Base-by-base conservation (phyloP, 805 yeast genomes). In the Debaryomyces maramus region DNA sequence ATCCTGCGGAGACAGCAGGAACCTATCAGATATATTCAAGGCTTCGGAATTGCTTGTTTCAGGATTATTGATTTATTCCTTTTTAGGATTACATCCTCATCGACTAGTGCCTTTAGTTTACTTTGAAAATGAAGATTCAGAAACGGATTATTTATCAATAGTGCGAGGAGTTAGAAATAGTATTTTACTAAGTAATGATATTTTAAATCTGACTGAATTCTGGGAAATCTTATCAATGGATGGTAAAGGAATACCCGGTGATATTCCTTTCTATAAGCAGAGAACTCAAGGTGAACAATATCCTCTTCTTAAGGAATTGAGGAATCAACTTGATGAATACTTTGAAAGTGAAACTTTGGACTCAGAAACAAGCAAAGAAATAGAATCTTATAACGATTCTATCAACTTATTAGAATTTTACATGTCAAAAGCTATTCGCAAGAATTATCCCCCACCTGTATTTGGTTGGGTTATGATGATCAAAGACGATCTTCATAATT, bases 11-110 rank as follows among this genome's bases (percentile, higher is more conserved):
- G 32, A 14, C 14, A 22, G 15, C 26, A 32, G 26, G 11, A 8
- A 19, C n/a, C 32, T 24, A 9, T 13, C 8, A 11, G 32, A 24
- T 24, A 15, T 23, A 27, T 11, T 29, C 3, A 47, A 48, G 15
- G 50, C 52, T 0, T 46, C 51, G 7, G 61, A 55, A 37, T 33
- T 58, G 13, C 27, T 43, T 3, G 31, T 54, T 2, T 52, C 61
- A 6, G 47, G 58, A 4, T 45, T 52, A 21, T 33, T 61, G 8
- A 45, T 61, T 14, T 61, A 50, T 43, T 52, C 67, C 9, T 65
- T 51, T 32, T 40, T 63, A 8, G 64, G 63, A 4, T 39, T 65
- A 3, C 68, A 64, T 43, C 65, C 68, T 3, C 59, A 57, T 35
- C 45, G 47, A 15, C 39, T 61, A 9, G 38, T 58, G 16, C 69